Conservation (phyloP, 1,284 basidiomycete species). For the Ganoderma boninense region DNA sequence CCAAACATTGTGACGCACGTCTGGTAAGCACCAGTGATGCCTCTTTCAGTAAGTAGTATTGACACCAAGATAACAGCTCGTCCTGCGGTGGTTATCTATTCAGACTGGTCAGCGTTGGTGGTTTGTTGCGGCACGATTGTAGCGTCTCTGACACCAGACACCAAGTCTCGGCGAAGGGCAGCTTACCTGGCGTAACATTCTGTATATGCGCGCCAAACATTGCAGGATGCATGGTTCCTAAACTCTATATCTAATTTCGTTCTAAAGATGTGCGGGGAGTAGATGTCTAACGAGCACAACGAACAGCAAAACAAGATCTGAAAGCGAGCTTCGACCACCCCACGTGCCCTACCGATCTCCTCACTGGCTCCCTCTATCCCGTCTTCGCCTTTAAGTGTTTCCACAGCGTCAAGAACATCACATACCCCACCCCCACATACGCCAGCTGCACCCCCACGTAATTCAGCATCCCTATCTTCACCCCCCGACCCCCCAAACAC, state of each 20-base stretch:
- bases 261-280: background rate
- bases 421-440: slow-evolving; percentile 63
- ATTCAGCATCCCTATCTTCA: slow-evolving; percentile 68
- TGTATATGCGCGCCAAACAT: too few relatives aligned
- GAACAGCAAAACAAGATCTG: background rate
- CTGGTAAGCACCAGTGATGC: too few relatives aligned
- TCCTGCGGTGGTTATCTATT: too few relatives aligned
- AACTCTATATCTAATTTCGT: background rate
- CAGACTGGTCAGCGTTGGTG: too few relatives aligned
- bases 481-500: slow-evolving; percentile 75
- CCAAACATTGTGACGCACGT: too few relatives aligned
- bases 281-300: background rate
- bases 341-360: too few relatives aligned
- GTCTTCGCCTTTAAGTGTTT: slow-evolving; percentile 71
- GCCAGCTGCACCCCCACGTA: slow-evolving; percentile 71
- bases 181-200: too few relatives aligned
- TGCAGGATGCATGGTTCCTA: background rate
- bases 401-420: slow-evolving; percentile 66
- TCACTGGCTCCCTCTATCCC: slow-evolving; percentile 22
- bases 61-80: too few relatives aligned
- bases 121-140: too few relatives aligned
- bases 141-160: too few relatives aligned
- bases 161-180: too few relatives aligned
- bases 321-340: background rate
- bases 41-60: too few relatives aligned